Evolutionary conservation across 2,329 filamentous ascomycete genomes (phyloP).

Genomic region (Pseudogymnoascus sp.): DNA sequence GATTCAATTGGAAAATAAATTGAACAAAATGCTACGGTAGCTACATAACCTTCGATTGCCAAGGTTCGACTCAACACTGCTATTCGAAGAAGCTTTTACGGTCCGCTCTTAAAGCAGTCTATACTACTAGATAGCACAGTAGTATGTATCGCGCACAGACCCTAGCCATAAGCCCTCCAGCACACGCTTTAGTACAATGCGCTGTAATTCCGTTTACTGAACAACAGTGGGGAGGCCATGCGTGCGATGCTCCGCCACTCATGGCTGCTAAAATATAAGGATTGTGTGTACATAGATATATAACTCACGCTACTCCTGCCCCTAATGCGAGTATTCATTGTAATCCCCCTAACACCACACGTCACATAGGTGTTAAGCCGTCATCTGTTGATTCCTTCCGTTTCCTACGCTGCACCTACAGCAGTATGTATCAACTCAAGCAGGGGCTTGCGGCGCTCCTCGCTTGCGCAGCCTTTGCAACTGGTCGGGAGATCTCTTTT

Average conservation of each 20-base stretch:
- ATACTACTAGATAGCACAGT: too few relatives aligned
- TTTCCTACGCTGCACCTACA: background rate
- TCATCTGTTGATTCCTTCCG: background rate
- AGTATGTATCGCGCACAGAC: background rate
- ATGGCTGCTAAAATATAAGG: background rate
- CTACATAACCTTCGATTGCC: background rate
- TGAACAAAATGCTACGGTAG: background rate
- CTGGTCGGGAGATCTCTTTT: constrained; percentile 29
- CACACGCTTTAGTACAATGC: background rate
- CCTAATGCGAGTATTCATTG: background rate
- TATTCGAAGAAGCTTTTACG: background rate
- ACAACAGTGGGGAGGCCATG: background rate
- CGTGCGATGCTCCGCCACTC: background rate
- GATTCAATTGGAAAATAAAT: background rate
- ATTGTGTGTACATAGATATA: background rate
- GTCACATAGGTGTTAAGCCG: background rate
- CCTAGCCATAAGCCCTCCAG: background rate
- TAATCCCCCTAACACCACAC: background rate
- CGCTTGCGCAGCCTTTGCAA: constrained; percentile 17
- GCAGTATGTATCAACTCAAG: background rate
- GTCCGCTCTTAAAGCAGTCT: background rate
- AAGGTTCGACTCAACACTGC: background rate
- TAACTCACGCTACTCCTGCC: background rate
- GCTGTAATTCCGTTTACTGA: background rate
- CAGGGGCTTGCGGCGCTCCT: constrained; percentile 13